Conservation (phyloP, 2,329 filamentous ascomycete genomes). For the Trichothecium sympodiale region DNA sequence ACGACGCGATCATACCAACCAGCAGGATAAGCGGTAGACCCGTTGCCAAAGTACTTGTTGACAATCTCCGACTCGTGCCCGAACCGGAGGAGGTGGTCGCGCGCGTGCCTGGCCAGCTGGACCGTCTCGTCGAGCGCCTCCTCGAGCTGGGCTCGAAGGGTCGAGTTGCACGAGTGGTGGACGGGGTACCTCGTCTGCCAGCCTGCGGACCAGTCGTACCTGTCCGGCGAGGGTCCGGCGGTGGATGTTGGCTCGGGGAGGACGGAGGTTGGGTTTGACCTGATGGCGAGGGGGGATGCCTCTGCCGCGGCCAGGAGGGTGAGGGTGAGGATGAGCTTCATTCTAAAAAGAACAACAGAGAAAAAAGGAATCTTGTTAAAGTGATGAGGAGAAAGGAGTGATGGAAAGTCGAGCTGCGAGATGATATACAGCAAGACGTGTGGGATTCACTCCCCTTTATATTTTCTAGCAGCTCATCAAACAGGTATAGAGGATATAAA, state of each 20-base stretch:
- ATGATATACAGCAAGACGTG: too few species aligned
- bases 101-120: conserved; percentile 46
- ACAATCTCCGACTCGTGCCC: conserved; percentile 48
- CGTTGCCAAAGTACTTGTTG: conserved; percentile 55
- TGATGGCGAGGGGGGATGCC: conserved; percentile 16
- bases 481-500: too few species aligned
- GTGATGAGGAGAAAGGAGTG: too few species aligned
- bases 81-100: conserved; percentile 47
- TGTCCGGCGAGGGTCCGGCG: conserved; percentile 6
- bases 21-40: conserved; percentile 43
- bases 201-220: conserved; percentile 21
- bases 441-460: too few species aligned
- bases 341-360: too few species aligned
- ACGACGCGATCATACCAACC: conserved; percentile 53
- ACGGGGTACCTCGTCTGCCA: conserved; percentile 33
- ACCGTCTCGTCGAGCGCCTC: conserved; percentile 48
- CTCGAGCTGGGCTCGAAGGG: conserved; percentile 43
- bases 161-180: conserved; percentile 56
- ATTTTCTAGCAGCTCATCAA: too few species aligned
- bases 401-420: too few species aligned
- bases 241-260: conserved; percentile 4
- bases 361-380: too few species aligned
- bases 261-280: conserved; percentile 13
- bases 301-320: conserved; percentile 14
- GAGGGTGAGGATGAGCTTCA: conserved; percentile 8